These are phyloP conservation scores for Saccharomyces kudriavzevii DNA, from an alignment of 805 yeast genomes.

Conservation along the genomic window DNA sequence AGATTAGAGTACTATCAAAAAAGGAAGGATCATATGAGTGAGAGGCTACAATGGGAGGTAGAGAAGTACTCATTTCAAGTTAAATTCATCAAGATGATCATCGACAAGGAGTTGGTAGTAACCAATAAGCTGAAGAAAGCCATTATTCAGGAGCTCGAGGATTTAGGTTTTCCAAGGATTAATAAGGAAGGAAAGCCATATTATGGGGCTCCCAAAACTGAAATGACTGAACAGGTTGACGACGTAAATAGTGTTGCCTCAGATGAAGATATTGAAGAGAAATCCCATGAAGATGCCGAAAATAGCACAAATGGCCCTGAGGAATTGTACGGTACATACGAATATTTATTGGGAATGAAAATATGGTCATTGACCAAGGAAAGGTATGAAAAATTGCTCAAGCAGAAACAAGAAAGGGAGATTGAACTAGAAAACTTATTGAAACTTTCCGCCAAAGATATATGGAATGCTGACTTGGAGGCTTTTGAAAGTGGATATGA, in stretches of 20 bases:
- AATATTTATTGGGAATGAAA: conserved; percentile 84
- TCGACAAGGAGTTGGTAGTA: conserved; percentile 61
- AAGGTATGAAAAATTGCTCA: conserved; percentile 70
- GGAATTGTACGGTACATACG: conserved; percentile 60
- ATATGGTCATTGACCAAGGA: conserved; percentile 90
- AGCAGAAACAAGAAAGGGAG: conserved; percentile 66
- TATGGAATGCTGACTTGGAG: conserved; percentile 82
- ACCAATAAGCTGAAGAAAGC: conserved; percentile 65
- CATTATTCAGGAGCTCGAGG: conserved; percentile 55
- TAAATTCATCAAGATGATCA: conserved; percentile 81
- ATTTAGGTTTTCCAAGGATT: conserved; percentile 65
- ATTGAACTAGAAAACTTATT: conserved; percentile 59
- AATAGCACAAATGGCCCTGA: conserved; percentile 36
- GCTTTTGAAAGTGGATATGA: conserved; percentile 61
- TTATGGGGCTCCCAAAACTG: conserved; percentile 34
- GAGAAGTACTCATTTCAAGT: conserved; percentile 77
- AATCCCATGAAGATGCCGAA: conserved; percentile 29
- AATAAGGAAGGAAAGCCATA: conserved; percentile 62
- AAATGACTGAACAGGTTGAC: conserved; percentile 17
- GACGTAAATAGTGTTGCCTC: conserved; percentile 37
- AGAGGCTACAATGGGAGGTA: conserved; percentile 62
- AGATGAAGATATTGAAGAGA: conserved; percentile 36
- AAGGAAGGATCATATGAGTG: conserved; percentile 74
- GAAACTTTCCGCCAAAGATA: conserved; percentile 67
- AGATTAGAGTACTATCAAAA: conserved; percentile 85